Conservation (phyloP, 2,329 filamentous ascomycete species). For the Penicillium concentricum region DNA sequence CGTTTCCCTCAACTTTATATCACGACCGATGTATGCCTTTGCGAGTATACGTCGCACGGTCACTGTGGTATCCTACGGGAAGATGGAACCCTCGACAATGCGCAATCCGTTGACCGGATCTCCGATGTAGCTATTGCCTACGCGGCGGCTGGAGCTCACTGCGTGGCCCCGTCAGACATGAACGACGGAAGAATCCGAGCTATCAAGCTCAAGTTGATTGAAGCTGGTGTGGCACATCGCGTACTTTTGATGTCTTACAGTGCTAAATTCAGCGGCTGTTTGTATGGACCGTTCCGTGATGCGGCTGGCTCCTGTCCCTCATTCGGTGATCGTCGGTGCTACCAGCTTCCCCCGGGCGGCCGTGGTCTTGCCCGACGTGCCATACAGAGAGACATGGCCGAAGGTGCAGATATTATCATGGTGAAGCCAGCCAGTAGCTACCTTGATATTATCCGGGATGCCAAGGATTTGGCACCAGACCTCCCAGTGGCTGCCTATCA, state of each 20-base stretch:
- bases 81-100: conserved; percentile 90
- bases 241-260: conserved; percentile 96
- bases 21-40: conserved; percentile 89
- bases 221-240: conserved; percentile 87
- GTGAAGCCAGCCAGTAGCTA: conserved; percentile 97
- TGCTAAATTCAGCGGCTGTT: conserved; percentile 93
- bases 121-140: conserved; percentile 98
- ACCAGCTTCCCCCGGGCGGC: conserved; percentile 90
- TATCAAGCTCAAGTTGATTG: conserved; percentile 97
- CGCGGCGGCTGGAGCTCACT: conserved; percentile 92
- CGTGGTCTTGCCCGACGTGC: conserved; percentile 88
- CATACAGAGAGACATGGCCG: conserved; percentile 82
- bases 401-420: conserved; percentile 98
- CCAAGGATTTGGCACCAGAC: conserved; percentile 89
- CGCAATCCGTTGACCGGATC: conserved; percentile 88
- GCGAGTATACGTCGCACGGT: conserved; percentile 97
- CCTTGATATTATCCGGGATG: conserved; percentile 95
- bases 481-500: conserved; percentile 94
- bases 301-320: conserved; percentile 87
- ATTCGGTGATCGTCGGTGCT: conserved; percentile 94
- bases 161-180: conserved; percentile 97
- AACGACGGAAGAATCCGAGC: conserved; percentile 96
- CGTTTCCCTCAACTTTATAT: conserved; percentile 90
- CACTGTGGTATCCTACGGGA: conserved; percentile 95
- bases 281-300: conserved; percentile 97